phyloP scores from a whole-genome alignment of 768 basidiomycete genomes.

The Vishniacozyma victoriae region DNA sequence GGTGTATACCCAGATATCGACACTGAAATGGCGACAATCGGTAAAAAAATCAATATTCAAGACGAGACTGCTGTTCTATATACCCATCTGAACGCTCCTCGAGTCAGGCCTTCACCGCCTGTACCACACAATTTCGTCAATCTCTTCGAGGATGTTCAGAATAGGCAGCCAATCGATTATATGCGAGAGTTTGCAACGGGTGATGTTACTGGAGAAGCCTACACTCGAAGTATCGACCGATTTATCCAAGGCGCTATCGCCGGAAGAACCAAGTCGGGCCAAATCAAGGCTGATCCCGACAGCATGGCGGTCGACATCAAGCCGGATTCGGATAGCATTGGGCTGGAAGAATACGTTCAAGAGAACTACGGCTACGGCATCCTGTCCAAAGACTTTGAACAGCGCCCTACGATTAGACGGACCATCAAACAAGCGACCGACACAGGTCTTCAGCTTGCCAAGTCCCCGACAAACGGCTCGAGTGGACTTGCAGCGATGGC shows the following conservation, averaged over 20 bases:
- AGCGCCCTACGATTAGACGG: not conserved
- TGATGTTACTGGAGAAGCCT: constrained; percentile 36
- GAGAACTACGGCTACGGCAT: constrained; percentile 11
- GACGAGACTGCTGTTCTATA: constrained; percentile 18
- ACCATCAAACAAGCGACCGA: not conserved
- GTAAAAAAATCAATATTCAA: not conserved
- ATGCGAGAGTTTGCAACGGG: constrained; percentile 32
- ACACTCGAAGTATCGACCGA: constrained; percentile 24
- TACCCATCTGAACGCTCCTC: too few species aligned
- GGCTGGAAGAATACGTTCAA: constrained; percentile 23
- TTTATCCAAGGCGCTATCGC: constrained; percentile 40
- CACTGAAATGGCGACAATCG: constrained; percentile 15
- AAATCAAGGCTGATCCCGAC: not conserved
- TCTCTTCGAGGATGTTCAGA: constrained; percentile 16
- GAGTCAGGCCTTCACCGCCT: too few species aligned
- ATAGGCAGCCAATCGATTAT: constrained; percentile 3
- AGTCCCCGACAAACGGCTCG: not conserved
- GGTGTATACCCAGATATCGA: constrained; percentile 27
- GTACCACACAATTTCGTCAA: constrained; percentile 21
- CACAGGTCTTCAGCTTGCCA: too few species aligned
- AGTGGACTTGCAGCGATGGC: constrained; percentile 1
- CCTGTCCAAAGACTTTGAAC: not conserved
- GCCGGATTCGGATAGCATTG: not conserved
- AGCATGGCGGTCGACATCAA: constrained; percentile 2
- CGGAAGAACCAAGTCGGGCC: constrained; percentile 1